Conservation (phyloP, 371 early-diverging fungal species). For the Batkoa obscura region DNA sequence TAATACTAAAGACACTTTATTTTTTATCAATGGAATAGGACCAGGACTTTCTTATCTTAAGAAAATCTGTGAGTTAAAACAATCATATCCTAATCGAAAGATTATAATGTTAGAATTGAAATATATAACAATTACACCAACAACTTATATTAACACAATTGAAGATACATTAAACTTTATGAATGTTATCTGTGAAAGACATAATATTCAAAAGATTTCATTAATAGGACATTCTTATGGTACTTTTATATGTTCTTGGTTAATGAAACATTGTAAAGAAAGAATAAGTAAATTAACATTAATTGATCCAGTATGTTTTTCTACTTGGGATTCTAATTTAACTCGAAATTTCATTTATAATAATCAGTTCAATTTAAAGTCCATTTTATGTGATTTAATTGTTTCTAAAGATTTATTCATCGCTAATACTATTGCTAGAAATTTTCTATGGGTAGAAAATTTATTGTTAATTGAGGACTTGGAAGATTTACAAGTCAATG, state of each 20-base stretch:
- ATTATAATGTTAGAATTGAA: background rate
- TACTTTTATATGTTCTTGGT: background rate
- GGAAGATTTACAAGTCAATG: too few species aligned
- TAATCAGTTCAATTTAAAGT: too few species aligned
- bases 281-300: background rate
- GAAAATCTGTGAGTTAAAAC: background rate
- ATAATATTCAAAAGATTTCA: background rate
- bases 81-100: background rate
- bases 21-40: slow-evolving; percentile 1
- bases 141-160: background rate
- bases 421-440: background rate
- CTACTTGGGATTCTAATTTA: slow-evolving; percentile 1
- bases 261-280: background rate
- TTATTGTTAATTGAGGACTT: background rate
- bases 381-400: background rate
- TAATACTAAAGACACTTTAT: background rate
- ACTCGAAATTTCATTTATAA: background rate
- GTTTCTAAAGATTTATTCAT: background rate
- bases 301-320: slow-evolving; percentile 1
- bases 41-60: background rate
- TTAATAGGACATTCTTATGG: background rate
- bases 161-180: background rate
- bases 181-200: background rate
- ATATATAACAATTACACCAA: background rate
- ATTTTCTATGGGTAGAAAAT: background rate